Conservation (phyloP, 176 grass and related monocot species). For the Saccharum officinarum region DNA sequence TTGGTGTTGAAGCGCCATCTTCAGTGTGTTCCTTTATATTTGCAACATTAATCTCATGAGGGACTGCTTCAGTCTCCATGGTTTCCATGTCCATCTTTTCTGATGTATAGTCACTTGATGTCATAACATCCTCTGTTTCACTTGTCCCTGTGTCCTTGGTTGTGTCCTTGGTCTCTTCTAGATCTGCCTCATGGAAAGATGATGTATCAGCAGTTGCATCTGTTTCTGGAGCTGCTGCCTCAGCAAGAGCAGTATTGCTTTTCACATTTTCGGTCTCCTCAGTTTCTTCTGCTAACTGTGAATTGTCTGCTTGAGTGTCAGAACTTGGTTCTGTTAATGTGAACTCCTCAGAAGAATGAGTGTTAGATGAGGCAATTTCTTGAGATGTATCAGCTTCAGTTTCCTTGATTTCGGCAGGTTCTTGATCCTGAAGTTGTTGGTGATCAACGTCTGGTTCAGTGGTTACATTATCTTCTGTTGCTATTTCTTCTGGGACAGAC, state of each 20-base stretch:
- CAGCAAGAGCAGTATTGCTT: conserved; percentile 15
- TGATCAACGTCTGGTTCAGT: conserved; percentile 4
- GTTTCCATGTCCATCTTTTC: conserved; percentile 7
- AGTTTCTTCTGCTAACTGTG: conserved; percentile 21
- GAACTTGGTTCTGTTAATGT: conserved; percentile 5
- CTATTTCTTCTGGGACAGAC: conserved; percentile 27
- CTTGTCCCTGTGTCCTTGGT: conserved; percentile 14
- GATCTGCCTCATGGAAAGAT: conserved; percentile 3
- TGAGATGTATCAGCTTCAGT: conserved; percentile 26
- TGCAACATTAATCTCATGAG: conserved; percentile 10
- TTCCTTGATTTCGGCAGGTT: conserved; percentile 30
- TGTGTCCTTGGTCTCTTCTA: conserved; percentile 35
- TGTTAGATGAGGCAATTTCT: conserved; percentile 16
- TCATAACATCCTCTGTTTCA: conserved; percentile 27
- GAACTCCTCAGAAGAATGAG: conserved; percentile 14
- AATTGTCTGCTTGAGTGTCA: conserved; percentile 30
- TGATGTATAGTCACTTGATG: background rate
- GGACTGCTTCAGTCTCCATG: conserved; percentile 20
- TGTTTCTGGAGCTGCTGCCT: conserved; percentile 7
- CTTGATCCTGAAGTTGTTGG: conserved; percentile 29
- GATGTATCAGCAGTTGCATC: background rate
- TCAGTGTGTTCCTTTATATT: conserved; percentile 1
- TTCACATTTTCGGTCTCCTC: conserved; percentile 30
- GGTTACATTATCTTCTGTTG: conserved; percentile 3
- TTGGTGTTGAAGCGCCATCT: conserved; percentile 26